Percentiles rank a stretch among this genome's conserved stretches.
These are phyloP conservation scores for Drechmeria coniospora DNA, from an alignment of 2,329 filamentous ascomycete genomes.

Conservation along the genomic window DNA sequence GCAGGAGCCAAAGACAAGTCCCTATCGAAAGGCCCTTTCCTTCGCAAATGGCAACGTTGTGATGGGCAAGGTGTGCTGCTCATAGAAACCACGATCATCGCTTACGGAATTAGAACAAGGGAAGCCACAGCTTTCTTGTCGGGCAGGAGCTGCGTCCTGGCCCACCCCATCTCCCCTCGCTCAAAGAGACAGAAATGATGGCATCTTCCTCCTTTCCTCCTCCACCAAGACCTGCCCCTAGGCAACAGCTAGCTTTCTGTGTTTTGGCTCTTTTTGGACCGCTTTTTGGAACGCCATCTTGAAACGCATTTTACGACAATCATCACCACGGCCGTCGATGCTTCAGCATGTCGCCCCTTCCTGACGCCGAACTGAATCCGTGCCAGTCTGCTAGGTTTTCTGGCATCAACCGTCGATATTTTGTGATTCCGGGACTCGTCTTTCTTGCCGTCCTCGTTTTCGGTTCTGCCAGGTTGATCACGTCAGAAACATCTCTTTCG, in stretches of 20 bases:
- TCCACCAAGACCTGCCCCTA: not conserved
- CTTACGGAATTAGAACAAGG: too few species aligned
- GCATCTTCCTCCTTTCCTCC: not conserved
- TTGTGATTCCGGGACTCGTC: slow-evolving; percentile 3
- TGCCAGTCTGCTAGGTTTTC: slow-evolving; percentile 1
- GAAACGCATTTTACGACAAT: slow-evolving; percentile 9
- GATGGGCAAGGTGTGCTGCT: too few species aligned
- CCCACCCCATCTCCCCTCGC: too few species aligned
- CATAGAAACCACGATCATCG: too few species aligned
- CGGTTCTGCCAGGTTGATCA: slow-evolving; percentile 2
- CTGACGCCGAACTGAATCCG: not conserved
- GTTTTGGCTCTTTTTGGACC: slow-evolving; percentile 5
- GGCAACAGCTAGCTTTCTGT: not conserved
- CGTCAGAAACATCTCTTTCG: slow-evolving; percentile 1
- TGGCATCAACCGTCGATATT: not conserved
- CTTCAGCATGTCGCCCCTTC: slow-evolving; percentile 1
- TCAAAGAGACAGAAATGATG: too few species aligned
- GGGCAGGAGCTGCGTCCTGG: too few species aligned
- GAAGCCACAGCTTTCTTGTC: too few species aligned
- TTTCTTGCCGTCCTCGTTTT: slow-evolving; percentile 3
- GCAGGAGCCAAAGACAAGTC: too few species aligned
- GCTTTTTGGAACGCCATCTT: slow-evolving; percentile 12
- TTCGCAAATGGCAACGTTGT: too few species aligned
- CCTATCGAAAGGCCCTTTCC: too few species aligned
- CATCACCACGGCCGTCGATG: not conserved